phyloP scores from a whole-genome alignment of 2,329 filamentous ascomycete genomes.

The Xylaria polymorpha region DNA sequence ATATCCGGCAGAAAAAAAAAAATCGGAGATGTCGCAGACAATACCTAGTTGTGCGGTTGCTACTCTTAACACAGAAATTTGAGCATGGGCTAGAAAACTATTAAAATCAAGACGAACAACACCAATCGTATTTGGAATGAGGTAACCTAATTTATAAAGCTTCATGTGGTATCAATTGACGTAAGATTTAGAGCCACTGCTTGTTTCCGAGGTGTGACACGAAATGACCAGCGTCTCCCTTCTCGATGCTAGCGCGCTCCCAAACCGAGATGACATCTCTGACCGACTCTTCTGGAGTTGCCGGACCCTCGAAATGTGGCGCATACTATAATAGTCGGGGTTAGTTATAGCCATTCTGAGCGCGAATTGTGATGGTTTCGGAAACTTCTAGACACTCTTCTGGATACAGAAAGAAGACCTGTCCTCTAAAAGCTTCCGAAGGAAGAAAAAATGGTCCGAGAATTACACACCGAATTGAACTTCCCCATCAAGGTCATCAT shows the following conservation, averaged over 20 bases:
- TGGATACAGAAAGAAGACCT: not conserved
- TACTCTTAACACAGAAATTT: too few relatives aligned
- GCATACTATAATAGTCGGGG: not conserved
- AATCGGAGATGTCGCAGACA: too few relatives aligned
- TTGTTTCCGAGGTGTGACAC: constrained; percentile 18
- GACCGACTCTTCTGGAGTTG: not conserved
- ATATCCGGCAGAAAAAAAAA: too few relatives aligned
- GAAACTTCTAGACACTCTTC: not conserved
- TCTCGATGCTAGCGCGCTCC: constrained; percentile 9
- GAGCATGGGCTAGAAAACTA: too few relatives aligned
- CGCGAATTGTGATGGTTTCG: not conserved
- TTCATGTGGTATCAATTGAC: not conserved
- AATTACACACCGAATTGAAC: not conserved
- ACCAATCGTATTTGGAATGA: not conserved
- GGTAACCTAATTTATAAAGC: not conserved
- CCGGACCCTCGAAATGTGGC: constrained; percentile 6
- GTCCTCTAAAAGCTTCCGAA: not conserved
- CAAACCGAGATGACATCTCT: not conserved
- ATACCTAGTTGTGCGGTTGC: too few relatives aligned
- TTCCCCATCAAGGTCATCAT: not conserved
- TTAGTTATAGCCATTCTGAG: not conserved
- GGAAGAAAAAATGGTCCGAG: not conserved
- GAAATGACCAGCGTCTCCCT: constrained; percentile 3
- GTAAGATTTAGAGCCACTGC: constrained; percentile 15
- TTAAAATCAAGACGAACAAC: not conserved